A percentile compares a stretch with the other conserved stretches of the same genome.
Conservation (phyloP, 148 eudicot genomes). For the Chenopodium formosanum region DNA sequence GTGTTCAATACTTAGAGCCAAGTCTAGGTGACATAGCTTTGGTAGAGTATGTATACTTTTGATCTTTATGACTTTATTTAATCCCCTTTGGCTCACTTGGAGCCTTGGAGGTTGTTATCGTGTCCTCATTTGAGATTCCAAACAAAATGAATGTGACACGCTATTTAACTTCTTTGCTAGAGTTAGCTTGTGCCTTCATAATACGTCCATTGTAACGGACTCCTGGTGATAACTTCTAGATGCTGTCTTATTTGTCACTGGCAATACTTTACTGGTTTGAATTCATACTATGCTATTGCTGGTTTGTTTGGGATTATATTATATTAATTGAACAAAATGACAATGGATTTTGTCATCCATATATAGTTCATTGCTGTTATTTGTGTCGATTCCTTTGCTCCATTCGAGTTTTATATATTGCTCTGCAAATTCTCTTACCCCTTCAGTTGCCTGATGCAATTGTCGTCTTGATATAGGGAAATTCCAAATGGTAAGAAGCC, state of each 20-base stretch:
- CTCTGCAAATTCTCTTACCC: background rate
- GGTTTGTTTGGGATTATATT: background rate
- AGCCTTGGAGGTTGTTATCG: too few species aligned
- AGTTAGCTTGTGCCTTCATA: background rate
- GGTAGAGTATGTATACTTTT: background rate
- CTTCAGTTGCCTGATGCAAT: background rate
- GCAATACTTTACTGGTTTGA: background rate
- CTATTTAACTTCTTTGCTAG: background rate
- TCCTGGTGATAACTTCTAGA: background rate
- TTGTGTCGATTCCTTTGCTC: background rate
- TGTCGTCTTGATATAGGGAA: constrained; percentile 28
- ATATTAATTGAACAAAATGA: background rate
- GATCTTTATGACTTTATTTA: background rate
- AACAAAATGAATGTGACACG: background rate
- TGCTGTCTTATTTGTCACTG: background rate
- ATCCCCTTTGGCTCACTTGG: too few species aligned
- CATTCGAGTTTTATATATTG: background rate
- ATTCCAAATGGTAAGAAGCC: constrained; percentile 28
- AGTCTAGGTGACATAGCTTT: background rate
- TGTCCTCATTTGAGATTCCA: too few species aligned
- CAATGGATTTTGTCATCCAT: background rate
- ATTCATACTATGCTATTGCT: background rate
- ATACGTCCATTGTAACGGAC: background rate
- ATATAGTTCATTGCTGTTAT: background rate
- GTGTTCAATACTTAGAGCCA: background rate